These are phyloP conservation scores for Benincasa hispida DNA, from an alignment of 306 rosid genomes.

Conservation along the genomic window DNA sequence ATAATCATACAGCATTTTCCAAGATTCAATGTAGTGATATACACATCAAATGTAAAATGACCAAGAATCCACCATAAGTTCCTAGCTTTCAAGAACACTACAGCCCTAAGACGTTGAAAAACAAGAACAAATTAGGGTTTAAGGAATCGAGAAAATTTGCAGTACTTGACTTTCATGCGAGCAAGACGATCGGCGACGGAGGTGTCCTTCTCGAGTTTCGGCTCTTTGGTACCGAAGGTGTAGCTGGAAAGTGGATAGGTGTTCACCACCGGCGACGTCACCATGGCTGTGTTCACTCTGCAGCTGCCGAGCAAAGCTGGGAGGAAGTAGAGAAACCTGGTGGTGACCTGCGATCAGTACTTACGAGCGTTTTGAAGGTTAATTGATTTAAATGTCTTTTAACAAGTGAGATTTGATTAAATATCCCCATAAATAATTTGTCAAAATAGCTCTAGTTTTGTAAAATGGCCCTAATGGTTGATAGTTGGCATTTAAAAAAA, in stretches of 20 bases:
- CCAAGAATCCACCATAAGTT: neutral
- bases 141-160: neutral
- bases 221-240: slow-evolving; percentile 98
- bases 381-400: neutral
- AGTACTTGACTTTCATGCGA: slow-evolving; percentile 96
- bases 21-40: neutral
- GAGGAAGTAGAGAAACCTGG: neutral
- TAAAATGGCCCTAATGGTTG: neutral
- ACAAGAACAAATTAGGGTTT: neutral
- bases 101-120: neutral
- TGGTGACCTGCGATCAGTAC: neutral
- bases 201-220: slow-evolving; percentile 98
- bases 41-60: neutral
- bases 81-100: neutral
- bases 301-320: neutral
- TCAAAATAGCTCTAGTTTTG: neutral
- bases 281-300: slow-evolving; percentile 29
- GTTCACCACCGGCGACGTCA: slow-evolving; percentile 72
- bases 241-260: slow-evolving; percentile 95
- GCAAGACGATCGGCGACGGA: slow-evolving; percentile 99
- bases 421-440: neutral
- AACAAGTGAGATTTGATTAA: neutral
- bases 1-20: neutral
- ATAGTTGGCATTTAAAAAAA: no score
- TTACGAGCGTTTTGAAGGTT: neutral